Percentiles rank a stretch among this genome's conserved stretches.
These are phyloP conservation scores for Leccinum incarnatum DNA, from an alignment of 768 basidiomycete genomes.

Conservation along the genomic window DNA sequence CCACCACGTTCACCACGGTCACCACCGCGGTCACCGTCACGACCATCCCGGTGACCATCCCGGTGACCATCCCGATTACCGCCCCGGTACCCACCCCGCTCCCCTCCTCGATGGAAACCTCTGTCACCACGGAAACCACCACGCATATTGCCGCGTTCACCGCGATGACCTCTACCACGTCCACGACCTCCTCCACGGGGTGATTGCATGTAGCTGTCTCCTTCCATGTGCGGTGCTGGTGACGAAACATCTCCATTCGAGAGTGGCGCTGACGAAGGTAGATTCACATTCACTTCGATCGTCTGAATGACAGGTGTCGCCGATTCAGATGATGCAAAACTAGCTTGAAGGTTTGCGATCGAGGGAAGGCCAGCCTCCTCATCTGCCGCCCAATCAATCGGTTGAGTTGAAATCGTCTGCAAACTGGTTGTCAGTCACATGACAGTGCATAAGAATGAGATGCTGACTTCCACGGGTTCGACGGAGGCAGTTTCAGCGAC, in stretches of 20 bases:
- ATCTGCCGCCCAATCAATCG: constrained; percentile 81
- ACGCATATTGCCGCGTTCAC: constrained; percentile 40
- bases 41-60: constrained; percentile 7
- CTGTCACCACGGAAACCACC: constrained; percentile 43
- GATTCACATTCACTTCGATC: constrained; percentile 37
- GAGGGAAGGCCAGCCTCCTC: constrained; percentile 79
- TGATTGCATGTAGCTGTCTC: constrained; percentile 61
- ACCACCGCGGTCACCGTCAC: too few relatives aligned
- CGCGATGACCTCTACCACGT: constrained; percentile 41
- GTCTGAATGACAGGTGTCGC: constrained; percentile 51
- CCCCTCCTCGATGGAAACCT: constrained; percentile 36
- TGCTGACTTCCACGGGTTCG: constrained; percentile 34
- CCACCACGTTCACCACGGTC: constrained; percentile 22
- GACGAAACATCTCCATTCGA: constrained; percentile 22
- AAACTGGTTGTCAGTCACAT: background rate
- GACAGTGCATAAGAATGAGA: background rate
- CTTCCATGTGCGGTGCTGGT: constrained; percentile 36
- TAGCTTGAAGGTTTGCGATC: constrained; percentile 71
- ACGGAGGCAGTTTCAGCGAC: constrained; percentile 5
- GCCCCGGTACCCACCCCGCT: constrained; percentile 36
- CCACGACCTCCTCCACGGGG: constrained; percentile 48
- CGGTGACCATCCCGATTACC: constrained; percentile 24
- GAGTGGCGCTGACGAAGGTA: constrained; percentile 18
- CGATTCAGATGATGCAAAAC: constrained; percentile 71
- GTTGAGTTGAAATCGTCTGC: constrained; percentile 26